Evolutionary conservation across 495 filamentous ascomycete genomes (phyloP).

Genomic region (Penicillium simplicissimum): DNA sequence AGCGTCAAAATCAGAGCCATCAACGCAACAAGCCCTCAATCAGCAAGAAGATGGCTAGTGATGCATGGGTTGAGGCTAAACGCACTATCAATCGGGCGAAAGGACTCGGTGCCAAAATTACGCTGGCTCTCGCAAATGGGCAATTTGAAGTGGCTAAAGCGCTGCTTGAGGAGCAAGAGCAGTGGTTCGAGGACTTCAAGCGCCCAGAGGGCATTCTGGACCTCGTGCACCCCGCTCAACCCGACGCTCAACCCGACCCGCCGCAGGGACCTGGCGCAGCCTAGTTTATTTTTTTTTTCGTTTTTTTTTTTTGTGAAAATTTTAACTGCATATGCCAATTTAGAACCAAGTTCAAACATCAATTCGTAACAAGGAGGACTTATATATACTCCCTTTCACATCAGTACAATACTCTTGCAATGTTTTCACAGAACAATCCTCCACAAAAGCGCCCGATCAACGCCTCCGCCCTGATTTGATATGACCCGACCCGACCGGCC

Average conservation of each 20-base stretch:
- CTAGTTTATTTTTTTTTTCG: not conserved
- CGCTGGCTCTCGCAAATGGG: not conserved
- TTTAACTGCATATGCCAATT: not conserved
- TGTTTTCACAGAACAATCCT: not conserved
- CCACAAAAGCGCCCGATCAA: not conserved
- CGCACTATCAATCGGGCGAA: not conserved
- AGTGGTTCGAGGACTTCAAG: not conserved
- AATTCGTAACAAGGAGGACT: not conserved
- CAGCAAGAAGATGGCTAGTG: not conserved
- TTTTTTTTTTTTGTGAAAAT: not conserved
- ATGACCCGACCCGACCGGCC: not conserved
- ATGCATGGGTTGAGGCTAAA: not conserved
- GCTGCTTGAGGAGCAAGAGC: not conserved
- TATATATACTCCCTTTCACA: not conserved
- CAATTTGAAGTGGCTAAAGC: not conserved
- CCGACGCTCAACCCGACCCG: not conserved
- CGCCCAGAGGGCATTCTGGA: not conserved
- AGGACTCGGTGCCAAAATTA: not conserved
- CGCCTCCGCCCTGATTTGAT: not conserved
- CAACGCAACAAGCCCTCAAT: not conserved
- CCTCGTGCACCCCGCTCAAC: not conserved
- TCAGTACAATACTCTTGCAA: not conserved
- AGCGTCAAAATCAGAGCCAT: not conserved
- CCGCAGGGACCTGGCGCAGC: not conserved
- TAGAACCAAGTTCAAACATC: not conserved